These are phyloP conservation scores for Paramecium caudatum DNA, from an alignment of 73 alveolate species.

Conservation along the genomic window DNA sequence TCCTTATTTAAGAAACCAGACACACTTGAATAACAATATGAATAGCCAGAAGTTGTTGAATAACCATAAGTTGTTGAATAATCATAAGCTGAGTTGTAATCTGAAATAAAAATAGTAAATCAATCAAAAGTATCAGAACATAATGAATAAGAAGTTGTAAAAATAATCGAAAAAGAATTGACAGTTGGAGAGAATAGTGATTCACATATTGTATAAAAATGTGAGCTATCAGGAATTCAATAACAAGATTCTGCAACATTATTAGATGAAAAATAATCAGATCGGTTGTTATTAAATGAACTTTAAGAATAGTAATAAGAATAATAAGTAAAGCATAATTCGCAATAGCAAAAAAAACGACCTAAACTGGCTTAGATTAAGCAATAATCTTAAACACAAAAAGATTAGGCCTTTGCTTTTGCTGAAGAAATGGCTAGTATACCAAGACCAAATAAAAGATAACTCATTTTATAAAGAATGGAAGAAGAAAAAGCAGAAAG, in stretches of 20 bases:
- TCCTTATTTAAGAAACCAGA: no score
- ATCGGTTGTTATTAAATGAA: conserved; percentile 1
- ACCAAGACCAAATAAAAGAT: conserved; percentile 48
- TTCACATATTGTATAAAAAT: no score
- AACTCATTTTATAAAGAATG: conserved; percentile 44
- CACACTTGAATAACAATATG: no score
- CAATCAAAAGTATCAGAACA: neutral
- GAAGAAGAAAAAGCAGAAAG: conserved; percentile 43
- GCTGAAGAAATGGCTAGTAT: conserved; percentile 33
- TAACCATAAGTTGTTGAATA: no score
- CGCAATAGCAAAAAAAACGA: neutral
- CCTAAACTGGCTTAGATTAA: neutral
- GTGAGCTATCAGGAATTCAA: conserved; percentile 38
- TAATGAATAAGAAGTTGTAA: neutral
- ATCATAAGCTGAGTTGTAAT: no score
- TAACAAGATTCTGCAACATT: neutral
- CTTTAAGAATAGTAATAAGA: neutral
- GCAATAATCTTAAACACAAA: neutral
- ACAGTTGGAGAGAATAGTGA: neutral
- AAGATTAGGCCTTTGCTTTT: conserved; percentile 19
- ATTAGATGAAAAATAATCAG: conserved; percentile 26
- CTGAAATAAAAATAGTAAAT: no score
- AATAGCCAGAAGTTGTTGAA: no score
- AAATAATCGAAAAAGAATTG: neutral
- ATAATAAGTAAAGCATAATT: neutral